Evolutionary conservation across 2,329 filamentous ascomycete species (phyloP).

Genomic region (Rhytidhysteron rufulum): DNA sequence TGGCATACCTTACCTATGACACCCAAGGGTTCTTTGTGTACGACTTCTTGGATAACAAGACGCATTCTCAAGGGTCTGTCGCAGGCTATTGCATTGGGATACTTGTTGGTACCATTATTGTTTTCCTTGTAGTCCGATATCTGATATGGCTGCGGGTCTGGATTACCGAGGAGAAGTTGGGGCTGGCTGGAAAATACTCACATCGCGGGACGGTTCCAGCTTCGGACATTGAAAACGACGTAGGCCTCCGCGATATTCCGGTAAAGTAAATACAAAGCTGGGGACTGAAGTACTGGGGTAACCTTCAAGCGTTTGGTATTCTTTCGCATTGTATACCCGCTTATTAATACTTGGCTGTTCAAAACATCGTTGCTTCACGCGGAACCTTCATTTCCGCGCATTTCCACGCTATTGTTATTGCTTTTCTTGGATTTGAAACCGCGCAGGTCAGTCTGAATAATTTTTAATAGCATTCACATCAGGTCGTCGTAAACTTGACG

Average conservation of each 20-base stretch:
- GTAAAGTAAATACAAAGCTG: background rate
- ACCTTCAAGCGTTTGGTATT: conserved; percentile 6
- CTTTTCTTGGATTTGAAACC: background rate
- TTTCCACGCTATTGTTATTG: background rate
- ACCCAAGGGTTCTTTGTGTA: conserved; percentile 75
- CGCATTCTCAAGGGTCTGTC: conserved; percentile 51
- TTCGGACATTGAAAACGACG: background rate
- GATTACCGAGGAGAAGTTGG: conserved; percentile 44
- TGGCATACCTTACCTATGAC: conserved; percentile 70
- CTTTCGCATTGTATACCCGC: conserved; percentile 5
- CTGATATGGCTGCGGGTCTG: conserved; percentile 36
- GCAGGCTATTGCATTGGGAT: conserved; percentile 60
- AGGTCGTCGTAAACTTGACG: background rate
- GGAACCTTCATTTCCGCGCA: too few relatives aligned
- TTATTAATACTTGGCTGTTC: background rate
- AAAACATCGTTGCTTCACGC: background rate
- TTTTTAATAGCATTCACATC: background rate
- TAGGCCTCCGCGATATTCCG: background rate
- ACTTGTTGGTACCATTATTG: conserved; percentile 33
- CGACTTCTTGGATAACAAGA: conserved; percentile 63
- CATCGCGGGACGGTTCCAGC: background rate
- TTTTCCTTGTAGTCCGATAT: conserved; percentile 41
- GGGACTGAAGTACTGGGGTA: background rate
- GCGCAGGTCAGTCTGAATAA: background rate
- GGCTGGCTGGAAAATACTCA: conserved; percentile 37